Percentiles rank a stretch among this genome's conserved stretches.
Evolutionary conservation across 2,329 filamentous ascomycete species (phyloP).

Genomic region (Dactylellina drechsleri): DNA sequence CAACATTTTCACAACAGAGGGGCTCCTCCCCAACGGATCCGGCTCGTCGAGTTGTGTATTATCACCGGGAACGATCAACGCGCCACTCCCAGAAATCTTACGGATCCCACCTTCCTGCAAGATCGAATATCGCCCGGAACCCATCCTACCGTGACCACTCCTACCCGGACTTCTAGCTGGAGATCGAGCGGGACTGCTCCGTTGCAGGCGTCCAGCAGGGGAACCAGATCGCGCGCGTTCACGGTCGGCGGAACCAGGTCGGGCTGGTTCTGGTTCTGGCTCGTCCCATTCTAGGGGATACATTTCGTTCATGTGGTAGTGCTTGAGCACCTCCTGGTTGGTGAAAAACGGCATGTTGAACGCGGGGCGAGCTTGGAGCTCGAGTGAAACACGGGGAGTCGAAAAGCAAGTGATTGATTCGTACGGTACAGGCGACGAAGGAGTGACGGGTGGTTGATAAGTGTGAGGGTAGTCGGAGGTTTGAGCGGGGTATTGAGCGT

Average conservation of each 20-base stretch:
- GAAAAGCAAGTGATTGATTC: background rate
- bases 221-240: constrained; percentile 39
- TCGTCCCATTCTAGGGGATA: constrained; percentile 58
- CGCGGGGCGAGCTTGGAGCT: constrained; percentile 30
- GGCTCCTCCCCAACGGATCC: constrained; percentile 86
- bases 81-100: constrained; percentile 55
- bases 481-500: background rate
- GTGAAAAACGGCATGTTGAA: constrained; percentile 43
- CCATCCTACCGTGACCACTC: constrained; percentile 7
- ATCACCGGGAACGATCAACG: constrained; percentile 63
- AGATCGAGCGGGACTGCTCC: constrained; percentile 33
- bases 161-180: constrained; percentile 31
- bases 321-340: constrained; percentile 58
- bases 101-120: constrained; percentile 56
- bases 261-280: constrained; percentile 42
- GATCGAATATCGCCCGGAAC: constrained; percentile 57
- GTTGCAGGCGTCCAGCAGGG: constrained; percentile 35
- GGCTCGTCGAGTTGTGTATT: constrained; percentile 90
- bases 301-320: constrained; percentile 58
- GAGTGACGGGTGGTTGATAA: no score
- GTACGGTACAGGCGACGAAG: no score
- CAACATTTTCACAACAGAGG: constrained; percentile 85
- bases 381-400: constrained; percentile 5
- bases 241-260: constrained; percentile 20
- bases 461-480: background rate